These are phyloP conservation scores for Penicillium bialowiezense DNA, from an alignment of 495 filamentous ascomycete genomes.

Conservation along the genomic window DNA sequence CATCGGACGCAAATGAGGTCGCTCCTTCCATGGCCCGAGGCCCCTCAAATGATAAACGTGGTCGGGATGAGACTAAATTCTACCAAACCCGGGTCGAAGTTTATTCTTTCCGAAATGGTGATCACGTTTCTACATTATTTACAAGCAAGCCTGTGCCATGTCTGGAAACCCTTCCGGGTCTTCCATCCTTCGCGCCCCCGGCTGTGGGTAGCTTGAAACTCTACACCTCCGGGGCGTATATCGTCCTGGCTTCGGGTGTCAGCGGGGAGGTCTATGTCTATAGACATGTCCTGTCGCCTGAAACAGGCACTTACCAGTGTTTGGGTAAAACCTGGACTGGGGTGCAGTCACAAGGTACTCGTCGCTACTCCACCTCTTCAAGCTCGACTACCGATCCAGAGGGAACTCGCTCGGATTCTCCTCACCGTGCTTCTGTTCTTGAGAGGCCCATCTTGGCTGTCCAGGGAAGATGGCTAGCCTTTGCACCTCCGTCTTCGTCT, in stretches of 20 bases:
- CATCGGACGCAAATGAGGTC: slow-evolving; percentile 38
- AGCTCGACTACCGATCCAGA: slow-evolving; percentile 50
- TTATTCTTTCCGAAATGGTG: slow-evolving; percentile 70
- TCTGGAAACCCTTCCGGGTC: slow-evolving; percentile 40
- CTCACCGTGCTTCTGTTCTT: slow-evolving; percentile 38
- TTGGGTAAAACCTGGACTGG: slow-evolving; percentile 86
- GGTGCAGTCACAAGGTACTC: slow-evolving; percentile 55
- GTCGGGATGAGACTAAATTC: slow-evolving; percentile 41
- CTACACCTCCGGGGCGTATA: slow-evolving; percentile 60
- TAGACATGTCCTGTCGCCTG: slow-evolving; percentile 29
- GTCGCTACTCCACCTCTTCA: slow-evolving; percentile 52
- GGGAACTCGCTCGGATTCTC: slow-evolving; percentile 48
- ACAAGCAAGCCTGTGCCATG: slow-evolving; percentile 49
- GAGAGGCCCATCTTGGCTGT: slow-evolving; percentile 70
- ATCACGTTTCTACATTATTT: slow-evolving; percentile 67
- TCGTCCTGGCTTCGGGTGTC: slow-evolving; percentile 71
- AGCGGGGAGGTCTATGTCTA: slow-evolving; percentile 88
- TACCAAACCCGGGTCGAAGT: slow-evolving; percentile 87
- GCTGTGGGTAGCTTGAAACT: slow-evolving; percentile 70
- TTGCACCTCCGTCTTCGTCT: slow-evolving; percentile 70
- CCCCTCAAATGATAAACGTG: slow-evolving; percentile 24
- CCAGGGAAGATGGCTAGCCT: slow-evolving; percentile 78
- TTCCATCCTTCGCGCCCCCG: slow-evolving; percentile 50
- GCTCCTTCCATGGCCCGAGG: slow-evolving; percentile 26
- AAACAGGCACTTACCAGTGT: slow-evolving; percentile 66